Conservation (phyloP, 2,329 filamentous ascomycete genomes). For the Calonectria ilicicola region DNA sequence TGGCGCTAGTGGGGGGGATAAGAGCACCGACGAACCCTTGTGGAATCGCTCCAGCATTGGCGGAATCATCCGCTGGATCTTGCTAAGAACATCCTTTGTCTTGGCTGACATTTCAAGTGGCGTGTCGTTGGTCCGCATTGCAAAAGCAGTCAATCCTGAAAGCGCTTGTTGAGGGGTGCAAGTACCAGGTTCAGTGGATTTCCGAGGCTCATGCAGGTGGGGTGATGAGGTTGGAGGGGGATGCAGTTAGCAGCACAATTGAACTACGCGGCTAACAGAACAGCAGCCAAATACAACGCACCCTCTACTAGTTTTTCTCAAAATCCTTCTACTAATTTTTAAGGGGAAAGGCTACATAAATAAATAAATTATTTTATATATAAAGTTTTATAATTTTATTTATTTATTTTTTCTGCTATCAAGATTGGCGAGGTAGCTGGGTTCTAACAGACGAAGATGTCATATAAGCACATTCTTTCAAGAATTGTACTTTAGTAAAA, state of each 20-base stretch:
- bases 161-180: neutral
- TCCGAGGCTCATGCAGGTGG: neutral
- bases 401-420: too few relatives aligned
- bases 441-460: too few relatives aligned
- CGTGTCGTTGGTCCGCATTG: slow-evolving; percentile 38
- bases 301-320: too few relatives aligned
- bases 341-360: too few relatives aligned
- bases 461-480: too few relatives aligned
- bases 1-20: neutral
- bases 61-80: slow-evolving; percentile 90
- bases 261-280: neutral
- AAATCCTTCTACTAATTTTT: too few relatives aligned
- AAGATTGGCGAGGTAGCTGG: too few relatives aligned
- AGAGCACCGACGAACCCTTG: slow-evolving; percentile 74
- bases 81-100: slow-evolving; percentile 81
- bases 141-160: neutral
- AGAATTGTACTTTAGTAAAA: too few relatives aligned
- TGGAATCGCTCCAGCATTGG: slow-evolving; percentile 96
- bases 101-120: slow-evolving; percentile 70
- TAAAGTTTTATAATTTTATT: too few relatives aligned
- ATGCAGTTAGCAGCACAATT: neutral
- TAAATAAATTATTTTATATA: too few relatives aligned
- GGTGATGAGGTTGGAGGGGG: neutral
- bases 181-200: neutral
- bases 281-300: neutral